These are phyloP conservation scores for Porphyrellus sp. DNA, from an alignment of 1,284 basidiomycete genomes.

Conservation along the genomic window DNA sequence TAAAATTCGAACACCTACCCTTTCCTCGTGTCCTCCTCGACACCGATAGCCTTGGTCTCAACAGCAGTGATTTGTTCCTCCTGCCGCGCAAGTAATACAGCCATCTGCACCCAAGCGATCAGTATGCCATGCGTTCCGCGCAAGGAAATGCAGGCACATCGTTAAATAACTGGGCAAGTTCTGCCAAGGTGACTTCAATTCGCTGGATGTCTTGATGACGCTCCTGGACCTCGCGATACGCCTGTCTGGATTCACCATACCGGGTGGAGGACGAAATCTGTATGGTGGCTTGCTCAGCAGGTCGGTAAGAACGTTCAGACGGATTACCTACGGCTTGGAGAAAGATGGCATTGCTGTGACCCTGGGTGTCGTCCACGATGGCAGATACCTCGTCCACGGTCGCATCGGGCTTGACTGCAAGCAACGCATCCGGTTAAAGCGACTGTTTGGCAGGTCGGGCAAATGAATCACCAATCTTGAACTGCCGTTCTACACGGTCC, in stretches of 20 bases:
- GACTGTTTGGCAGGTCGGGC: neutral
- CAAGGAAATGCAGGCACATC: slow-evolving; percentile 50
- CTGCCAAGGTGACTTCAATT: slow-evolving; percentile 85
- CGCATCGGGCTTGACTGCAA: slow-evolving; percentile 83
- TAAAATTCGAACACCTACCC: slow-evolving; percentile 50
- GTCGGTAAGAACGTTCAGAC: neutral
- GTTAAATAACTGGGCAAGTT: slow-evolving; percentile 85
- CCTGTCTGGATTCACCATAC: slow-evolving; percentile 81
- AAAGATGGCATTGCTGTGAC: slow-evolving; percentile 70
- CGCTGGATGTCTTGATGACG: slow-evolving; percentile 85
- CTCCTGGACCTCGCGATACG: slow-evolving; percentile 88
- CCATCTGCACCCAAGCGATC: slow-evolving; percentile 53
- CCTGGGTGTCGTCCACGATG: slow-evolving; percentile 68
- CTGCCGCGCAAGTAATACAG: slow-evolving; percentile 74
- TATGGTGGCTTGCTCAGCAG: neutral
- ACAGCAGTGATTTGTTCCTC: slow-evolving; percentile 69
- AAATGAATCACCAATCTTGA: slow-evolving; percentile 66
- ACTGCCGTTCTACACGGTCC: slow-evolving; percentile 85
- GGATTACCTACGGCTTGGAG: slow-evolving; percentile 69
- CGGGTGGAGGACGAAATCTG: slow-evolving; percentile 71
- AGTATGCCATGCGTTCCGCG: neutral
- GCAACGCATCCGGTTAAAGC: neutral
- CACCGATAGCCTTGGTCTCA: slow-evolving; percentile 58
- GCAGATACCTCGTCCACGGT: slow-evolving; percentile 79
- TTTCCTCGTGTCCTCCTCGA: slow-evolving; percentile 64